Conservation (phyloP, 2,329 filamentous ascomycete species). For the Fusarium sp. region DNA sequence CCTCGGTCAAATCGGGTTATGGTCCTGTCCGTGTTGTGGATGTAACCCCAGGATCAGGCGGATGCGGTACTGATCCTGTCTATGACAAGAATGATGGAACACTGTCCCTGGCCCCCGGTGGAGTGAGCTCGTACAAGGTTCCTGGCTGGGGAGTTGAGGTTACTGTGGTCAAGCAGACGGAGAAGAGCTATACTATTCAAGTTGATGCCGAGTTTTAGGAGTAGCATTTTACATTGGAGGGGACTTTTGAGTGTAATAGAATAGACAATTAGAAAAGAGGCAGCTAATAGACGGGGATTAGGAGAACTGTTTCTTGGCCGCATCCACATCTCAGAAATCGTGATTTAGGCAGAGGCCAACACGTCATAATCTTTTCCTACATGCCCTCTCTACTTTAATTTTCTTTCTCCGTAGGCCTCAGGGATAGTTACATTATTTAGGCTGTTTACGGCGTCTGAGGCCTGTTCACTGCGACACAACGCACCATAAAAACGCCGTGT, state of each 20-base stretch:
- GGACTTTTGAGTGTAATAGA: not conserved
- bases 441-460: too few species aligned
- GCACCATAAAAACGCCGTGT: not conserved
- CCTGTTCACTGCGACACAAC: too few species aligned
- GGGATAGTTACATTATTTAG: too few species aligned
- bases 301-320: not conserved
- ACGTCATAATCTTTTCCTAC: too few species aligned
- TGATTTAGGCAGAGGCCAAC: too few species aligned
- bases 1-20: slow-evolving; percentile 40
- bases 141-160: slow-evolving; percentile 29
- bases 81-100: slow-evolving; percentile 48
- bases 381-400: too few species aligned
- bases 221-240: not conserved
- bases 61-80: slow-evolving; percentile 39
- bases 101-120: slow-evolving; percentile 23
- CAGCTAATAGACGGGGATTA: not conserved
- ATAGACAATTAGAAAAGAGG: not conserved
- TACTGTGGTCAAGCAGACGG: slow-evolving; percentile 14
- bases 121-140: slow-evolving; percentile 7
- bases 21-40: slow-evolving; percentile 50
- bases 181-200: not conserved
- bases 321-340: not conserved
- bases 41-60: slow-evolving; percentile 43
- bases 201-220: not conserved
- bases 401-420: too few species aligned